A percentile compares a stretch with the other conserved stretches of the same genome.
phyloP scores from a whole-genome alignment of 2,329 filamentous ascomycete species.

The Fusarium incarnatum region DNA sequence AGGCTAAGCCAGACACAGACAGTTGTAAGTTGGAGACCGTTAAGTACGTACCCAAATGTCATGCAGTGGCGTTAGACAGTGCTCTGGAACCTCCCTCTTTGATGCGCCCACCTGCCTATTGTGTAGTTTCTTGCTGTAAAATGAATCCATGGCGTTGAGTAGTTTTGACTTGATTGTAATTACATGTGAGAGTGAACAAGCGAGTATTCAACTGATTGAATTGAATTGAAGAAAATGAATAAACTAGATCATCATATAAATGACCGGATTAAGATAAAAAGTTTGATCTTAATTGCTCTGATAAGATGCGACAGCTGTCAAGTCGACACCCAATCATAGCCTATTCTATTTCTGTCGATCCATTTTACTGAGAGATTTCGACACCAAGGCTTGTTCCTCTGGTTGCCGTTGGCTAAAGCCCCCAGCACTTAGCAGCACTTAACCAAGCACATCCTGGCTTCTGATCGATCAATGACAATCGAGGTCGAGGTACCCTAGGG shows the following conservation, averaged over 20 bases:
- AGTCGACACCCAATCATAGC: slow-evolving; percentile 13
- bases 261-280: neutral
- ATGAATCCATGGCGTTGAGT: slow-evolving; percentile 1
- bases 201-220: neutral
- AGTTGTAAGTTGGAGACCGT: neutral
- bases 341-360: slow-evolving; percentile 7
- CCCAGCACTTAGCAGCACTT: neutral
- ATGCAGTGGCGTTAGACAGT: slow-evolving; percentile 19
- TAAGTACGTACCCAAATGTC: slow-evolving; percentile 11
- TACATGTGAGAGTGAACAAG: neutral
- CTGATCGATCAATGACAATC: slow-evolving; percentile 32
- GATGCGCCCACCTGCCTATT: slow-evolving; percentile 28
- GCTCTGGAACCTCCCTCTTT: slow-evolving; percentile 13
- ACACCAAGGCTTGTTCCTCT: slow-evolving; percentile 15
- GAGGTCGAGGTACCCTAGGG: slow-evolving; percentile 3
- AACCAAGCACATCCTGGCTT: slow-evolving; percentile 17
- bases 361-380: slow-evolving; percentile 2
- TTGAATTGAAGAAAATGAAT: too few species aligned
- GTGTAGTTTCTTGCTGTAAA: slow-evolving; percentile 8
- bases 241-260: neutral
- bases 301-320: slow-evolving; percentile 27
- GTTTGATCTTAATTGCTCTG: neutral
- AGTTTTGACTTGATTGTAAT: neutral
- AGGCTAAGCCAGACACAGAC: neutral
- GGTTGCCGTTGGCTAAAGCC: slow-evolving; percentile 10